Evolutionary conservation across 106 monocot genomes (phyloP), one percentile per base, ranked within the genome.

Genomic region (Iris macrosiphon): DNA sequence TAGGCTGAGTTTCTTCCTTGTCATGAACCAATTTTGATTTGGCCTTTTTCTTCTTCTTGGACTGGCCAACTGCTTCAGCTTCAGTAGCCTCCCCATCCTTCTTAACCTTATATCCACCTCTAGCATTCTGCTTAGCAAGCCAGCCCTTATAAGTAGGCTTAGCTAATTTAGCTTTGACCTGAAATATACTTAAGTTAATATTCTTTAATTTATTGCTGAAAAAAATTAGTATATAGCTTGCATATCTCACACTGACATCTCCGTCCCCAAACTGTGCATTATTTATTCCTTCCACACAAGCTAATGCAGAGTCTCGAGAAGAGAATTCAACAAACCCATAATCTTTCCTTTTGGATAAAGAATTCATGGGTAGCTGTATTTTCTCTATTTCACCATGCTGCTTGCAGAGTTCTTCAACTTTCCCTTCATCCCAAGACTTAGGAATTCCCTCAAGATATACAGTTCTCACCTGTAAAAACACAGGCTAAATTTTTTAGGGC

Each of bases 321-420:
- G 55, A 39, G 49, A 79, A 88, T 45, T 69, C 82, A 72, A 83
- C 68, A 68, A 88, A 88, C 16, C 82, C 78, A 70, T 72, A 72
- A 75, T 69, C 68, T 54, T 79, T 79, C 35, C 57, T 79, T 67
- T 68, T 82, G 19, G 42, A 67, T 17, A n/a, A 54, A n/a, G n/a
- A n/a, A 45, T 54, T 65, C 29, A 56, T 49, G 31, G 69, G 58
- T 7, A 88, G 62, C 48, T 62, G 29, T 51, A 82, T 66, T 54
- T 62, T 75, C 44, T 75, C 75, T 51, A 78, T 71, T 56, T 61
- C 51, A 42, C 78, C 83, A 61, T 72, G 79, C 49, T 64, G 50
- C 28, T 75, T 49, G 40, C 72, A 82, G 12, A 75, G 23, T 46
- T 75, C 72, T 68, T 72, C 71, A 22, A 88, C 58, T 69, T 79